These are phyloP conservation scores for Cercophora scortea DNA, from an alignment of 495 filamentous ascomycete genomes.

Conservation along the genomic window DNA sequence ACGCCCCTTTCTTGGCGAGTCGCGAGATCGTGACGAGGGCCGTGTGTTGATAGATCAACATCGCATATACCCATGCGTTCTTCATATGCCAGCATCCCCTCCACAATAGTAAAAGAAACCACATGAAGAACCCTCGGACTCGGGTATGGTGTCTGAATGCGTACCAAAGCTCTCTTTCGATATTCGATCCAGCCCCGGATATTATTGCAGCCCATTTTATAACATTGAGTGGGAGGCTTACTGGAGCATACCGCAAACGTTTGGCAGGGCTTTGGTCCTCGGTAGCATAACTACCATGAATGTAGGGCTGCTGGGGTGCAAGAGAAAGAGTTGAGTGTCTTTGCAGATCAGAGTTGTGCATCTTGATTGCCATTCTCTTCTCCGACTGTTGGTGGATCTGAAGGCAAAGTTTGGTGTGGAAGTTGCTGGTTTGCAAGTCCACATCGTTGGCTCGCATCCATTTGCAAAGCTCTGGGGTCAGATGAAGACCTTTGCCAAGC, in stretches of 20 bases:
- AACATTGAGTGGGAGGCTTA: background rate
- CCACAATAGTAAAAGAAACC: constrained; percentile 8
- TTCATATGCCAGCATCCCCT: constrained; percentile 7
- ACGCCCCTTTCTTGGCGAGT: constrained; percentile 13
- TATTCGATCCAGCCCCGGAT: constrained; percentile 11
- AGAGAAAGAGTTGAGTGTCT: background rate
- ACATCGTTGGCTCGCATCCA: constrained; percentile 1
- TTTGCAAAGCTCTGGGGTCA: background rate
- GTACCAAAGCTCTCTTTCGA: constrained; percentile 22
- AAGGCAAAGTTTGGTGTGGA: constrained; percentile 9
- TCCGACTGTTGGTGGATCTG: background rate
- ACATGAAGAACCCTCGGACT: constrained; percentile 1
- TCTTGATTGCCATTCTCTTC: background rate
- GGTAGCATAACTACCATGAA: too few species aligned
- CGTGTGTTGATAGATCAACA: constrained; percentile 15
- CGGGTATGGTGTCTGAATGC: constrained; percentile 3
- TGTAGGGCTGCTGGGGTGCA: too few species aligned
- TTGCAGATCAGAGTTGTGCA: background rate
- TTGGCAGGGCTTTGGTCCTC: too few species aligned
- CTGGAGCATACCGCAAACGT: too few species aligned
- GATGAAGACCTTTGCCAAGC: background rate
- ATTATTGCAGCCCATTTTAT: constrained; percentile 19
- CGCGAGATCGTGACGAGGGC: constrained; percentile 13
- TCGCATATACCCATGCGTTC: constrained; percentile 12
- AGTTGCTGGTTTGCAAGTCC: constrained; percentile 7